A percentile compares a stretch with the other conserved stretches of the same genome.
Evolutionary conservation across 306 rosid genomes (phyloP).

Genomic region (Adenanthera pavonina): DNA sequence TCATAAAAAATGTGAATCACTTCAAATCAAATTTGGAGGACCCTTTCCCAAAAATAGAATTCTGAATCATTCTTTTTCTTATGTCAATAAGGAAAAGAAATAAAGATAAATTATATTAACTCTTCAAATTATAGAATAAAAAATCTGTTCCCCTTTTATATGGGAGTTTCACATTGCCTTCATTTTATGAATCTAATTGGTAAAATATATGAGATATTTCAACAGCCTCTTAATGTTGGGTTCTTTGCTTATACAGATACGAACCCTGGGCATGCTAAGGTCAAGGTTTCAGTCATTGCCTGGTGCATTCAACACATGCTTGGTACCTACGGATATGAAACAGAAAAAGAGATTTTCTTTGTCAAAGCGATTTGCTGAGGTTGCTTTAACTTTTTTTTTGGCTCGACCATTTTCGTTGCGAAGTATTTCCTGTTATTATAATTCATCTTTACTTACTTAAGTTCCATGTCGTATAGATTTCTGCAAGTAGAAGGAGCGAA

Average conservation of each 20-base stretch:
- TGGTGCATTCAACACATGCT: constrained; percentile 89
- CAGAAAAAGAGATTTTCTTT: constrained; percentile 73
- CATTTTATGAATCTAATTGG: constrained; percentile 18
- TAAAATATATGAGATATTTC: constrained; percentile 19
- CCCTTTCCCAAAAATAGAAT: constrained; percentile 1
- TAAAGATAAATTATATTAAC: not conserved
- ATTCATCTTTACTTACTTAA: constrained; percentile 28
- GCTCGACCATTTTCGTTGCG: constrained; percentile 13
- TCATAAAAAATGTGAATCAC: too few species aligned
- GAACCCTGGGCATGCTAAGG: constrained; percentile 93
- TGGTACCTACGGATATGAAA: constrained; percentile 91
- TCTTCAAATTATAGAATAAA: constrained; percentile 33
- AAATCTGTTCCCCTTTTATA: constrained; percentile 7
- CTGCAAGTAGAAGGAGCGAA: constrained; percentile 90
- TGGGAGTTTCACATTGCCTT: constrained; percentile 31
- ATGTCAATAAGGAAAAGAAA: not conserved
- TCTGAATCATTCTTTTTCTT: constrained; percentile 5
- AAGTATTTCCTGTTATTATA: constrained; percentile 29
- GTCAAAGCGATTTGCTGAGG: constrained; percentile 89
- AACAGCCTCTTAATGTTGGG: constrained; percentile 25
- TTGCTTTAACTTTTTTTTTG: constrained; percentile 37
- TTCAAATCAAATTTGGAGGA: constrained; percentile 25
- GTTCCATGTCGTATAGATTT: constrained; percentile 57
- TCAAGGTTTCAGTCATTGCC: constrained; percentile 96
- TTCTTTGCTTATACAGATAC: constrained; percentile 65